phyloP scores from a whole-genome alignment of 1,284 basidiomycete genomes.

The Sporisorium reilianum region DNA sequence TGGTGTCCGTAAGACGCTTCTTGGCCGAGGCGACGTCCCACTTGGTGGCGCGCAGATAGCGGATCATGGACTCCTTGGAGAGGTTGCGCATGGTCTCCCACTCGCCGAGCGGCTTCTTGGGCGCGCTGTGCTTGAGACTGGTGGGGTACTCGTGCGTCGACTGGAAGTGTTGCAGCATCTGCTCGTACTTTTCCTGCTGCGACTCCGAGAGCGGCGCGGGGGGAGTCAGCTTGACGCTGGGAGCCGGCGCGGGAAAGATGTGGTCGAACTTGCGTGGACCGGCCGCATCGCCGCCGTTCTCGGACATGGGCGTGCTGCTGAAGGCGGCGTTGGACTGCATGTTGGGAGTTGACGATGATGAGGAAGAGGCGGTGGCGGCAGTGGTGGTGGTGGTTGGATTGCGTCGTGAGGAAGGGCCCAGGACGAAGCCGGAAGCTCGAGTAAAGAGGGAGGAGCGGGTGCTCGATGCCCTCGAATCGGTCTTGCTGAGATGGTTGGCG shows the following conservation, averaged over 20 bases:
- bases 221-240: conserved; percentile 43
- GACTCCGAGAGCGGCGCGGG: conserved; percentile 49
- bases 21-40: conserved; percentile 69
- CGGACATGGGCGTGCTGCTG: neutral
- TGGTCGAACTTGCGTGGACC: conserved; percentile 45
- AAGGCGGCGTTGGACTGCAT: conserved; percentile 3
- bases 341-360: conserved; percentile 13
- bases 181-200: conserved; percentile 55
- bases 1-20: conserved; percentile 69
- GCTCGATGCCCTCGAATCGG: conserved; percentile 41
- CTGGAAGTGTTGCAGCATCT: conserved; percentile 56
- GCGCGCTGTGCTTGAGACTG: conserved; percentile 35
- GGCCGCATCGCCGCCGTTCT: conserved; percentile 1
- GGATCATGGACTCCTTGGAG: conserved; percentile 66
- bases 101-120: conserved; percentile 58
- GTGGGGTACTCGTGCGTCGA: conserved; percentile 48
- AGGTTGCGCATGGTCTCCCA: conserved; percentile 68
- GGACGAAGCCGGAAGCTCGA: conserved; percentile 45
- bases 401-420: conserved; percentile 31
- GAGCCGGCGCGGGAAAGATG: conserved; percentile 54
- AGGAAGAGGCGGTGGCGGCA: too few relatives aligned
- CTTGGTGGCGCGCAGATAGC: conserved; percentile 69
- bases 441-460: conserved; percentile 40
- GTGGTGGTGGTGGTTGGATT: conserved; percentile 13
- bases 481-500: conserved; percentile 22